These are phyloP conservation scores for Wickerhamomyces bovis DNA, from an alignment of 805 yeast species.

Conservation along the genomic window DNA sequence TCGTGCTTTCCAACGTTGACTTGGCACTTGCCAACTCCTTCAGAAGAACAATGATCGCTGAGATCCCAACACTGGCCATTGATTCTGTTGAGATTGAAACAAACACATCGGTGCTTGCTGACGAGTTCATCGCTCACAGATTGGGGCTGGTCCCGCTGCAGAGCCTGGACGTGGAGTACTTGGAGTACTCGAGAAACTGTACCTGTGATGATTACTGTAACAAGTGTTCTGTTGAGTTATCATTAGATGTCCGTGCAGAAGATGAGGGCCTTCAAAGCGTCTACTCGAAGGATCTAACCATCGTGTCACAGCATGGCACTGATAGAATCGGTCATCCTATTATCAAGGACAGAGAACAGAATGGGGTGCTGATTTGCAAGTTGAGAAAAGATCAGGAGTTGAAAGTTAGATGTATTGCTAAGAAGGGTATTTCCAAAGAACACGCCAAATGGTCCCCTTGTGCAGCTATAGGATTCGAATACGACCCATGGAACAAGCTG, in stretches of 20 bases:
- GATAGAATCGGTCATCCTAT: slow-evolving; percentile 74
- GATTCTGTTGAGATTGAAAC: slow-evolving; percentile 92
- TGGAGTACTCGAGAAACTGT: slow-evolving; percentile 90
- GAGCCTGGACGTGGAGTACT: slow-evolving; percentile 74
- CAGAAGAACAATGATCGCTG: slow-evolving; percentile 89
- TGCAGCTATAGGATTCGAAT: slow-evolving; percentile 92
- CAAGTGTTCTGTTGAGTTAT: slow-evolving; percentile 84
- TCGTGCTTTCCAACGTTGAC: slow-evolving; percentile 82
- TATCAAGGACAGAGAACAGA: slow-evolving; percentile 64
- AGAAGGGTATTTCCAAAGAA: slow-evolving; percentile 95
- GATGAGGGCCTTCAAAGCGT: slow-evolving; percentile 84
- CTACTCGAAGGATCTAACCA: slow-evolving; percentile 73
- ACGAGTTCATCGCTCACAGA: slow-evolving; percentile 92
- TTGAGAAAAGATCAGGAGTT: slow-evolving; percentile 90
- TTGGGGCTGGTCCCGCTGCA: slow-evolving; percentile 88
- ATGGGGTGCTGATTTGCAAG: slow-evolving; percentile 89
- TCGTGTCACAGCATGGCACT: slow-evolving; percentile 33
- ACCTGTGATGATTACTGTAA: slow-evolving; percentile 98
- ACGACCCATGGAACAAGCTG: slow-evolving; percentile 98
- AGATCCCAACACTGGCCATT: slow-evolving; percentile 94
- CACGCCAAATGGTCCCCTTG: slow-evolving; percentile 99
- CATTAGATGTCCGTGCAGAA: slow-evolving; percentile 83
- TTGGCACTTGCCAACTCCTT: slow-evolving; percentile 87
- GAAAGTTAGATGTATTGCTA: slow-evolving; percentile 86
- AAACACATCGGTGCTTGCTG: slow-evolving; percentile 93